Conservation (phyloP, 768 basidiomycete species). For the Tulasnella sp. region DNA sequence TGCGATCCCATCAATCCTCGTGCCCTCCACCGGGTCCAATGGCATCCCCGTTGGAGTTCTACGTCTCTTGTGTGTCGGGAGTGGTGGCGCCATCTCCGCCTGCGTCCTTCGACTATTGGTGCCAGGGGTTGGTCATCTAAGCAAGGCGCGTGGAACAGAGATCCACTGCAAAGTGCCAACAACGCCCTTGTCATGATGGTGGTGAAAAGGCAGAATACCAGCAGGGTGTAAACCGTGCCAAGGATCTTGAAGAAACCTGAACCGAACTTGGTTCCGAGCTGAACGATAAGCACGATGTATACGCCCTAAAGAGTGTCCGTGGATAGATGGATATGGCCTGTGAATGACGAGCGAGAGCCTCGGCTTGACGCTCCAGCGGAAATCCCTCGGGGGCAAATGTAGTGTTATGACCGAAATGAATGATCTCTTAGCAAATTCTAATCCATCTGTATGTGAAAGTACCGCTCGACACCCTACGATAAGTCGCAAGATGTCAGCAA, state of each 20-base stretch:
- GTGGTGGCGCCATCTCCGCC: not conserved
- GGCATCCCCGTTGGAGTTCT: no score
- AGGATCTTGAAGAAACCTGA: slow-evolving; percentile 43
- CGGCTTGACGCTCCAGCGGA: no score
- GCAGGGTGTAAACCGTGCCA: slow-evolving; percentile 38
- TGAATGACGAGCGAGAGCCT: no score
- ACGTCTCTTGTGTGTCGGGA: no score
- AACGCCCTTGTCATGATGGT: slow-evolving; percentile 6
- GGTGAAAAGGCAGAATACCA: slow-evolving; percentile 12
- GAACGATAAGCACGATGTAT: slow-evolving; percentile 47
- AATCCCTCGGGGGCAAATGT: no score
- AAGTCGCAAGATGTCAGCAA: not conserved
- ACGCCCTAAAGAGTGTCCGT: slow-evolving; percentile 28
- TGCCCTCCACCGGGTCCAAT: no score
- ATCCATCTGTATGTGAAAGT: slow-evolving; percentile 9
- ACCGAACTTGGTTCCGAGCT: slow-evolving; percentile 37
- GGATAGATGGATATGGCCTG: not conserved
- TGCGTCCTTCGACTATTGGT: not conserved
- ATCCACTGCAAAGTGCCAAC: not conserved
- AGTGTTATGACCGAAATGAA: no score
- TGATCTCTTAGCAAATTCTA: no score
- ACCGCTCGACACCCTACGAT: slow-evolving; percentile 4
- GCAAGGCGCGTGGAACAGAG: slow-evolving; percentile 9
- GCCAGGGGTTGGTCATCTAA: slow-evolving; percentile 3
- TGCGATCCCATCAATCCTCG: no score